Evolutionary conservation across 2,329 filamentous ascomycete species (phyloP), one percentile per base, ranked within the genome.

Genomic region (Hymenoscyphus albidus): DNA sequence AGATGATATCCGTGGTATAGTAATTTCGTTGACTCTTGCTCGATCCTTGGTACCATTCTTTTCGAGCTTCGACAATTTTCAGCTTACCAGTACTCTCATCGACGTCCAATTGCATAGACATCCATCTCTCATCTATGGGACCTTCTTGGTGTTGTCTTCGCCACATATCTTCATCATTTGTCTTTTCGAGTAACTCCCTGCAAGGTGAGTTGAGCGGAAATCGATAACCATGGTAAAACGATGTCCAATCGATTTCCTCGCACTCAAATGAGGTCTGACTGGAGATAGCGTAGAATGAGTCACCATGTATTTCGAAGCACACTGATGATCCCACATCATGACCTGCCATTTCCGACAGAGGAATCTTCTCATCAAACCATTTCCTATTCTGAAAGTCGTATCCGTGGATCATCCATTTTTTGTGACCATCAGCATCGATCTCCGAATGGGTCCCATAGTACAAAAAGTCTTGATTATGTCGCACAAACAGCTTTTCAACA

Each of bases 81-180:
- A 90, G 76, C 14, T 80, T 75, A 1, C 85, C 85, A 0, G 83
- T 87, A 12, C 71, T 70, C 65, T 91, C 86, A 65, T 91, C 85
- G 40, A 79, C 80, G 35, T 85, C 81, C 1, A 93, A 77, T 3
- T 82, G 82, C 3, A 93, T 77, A 64, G 86, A 84, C 0, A 85
- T 88, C 89, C 90, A 93, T 2, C 88, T 83, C 70, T 92, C 87
- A 69, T 93, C 89, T 16, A 92, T 86, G 0, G 88, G 84, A 0
- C 90, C 90, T 73, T 93, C 89, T 35, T 78, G 78, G 69, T 91
- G 87, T 59, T 88, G 81, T 16, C 89, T 83, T 7, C 89, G 81
- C 83, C 87, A 92, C 56, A 88, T 81, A 22, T 78, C 77, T 55
- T 75, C 71, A 62, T 81, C 80, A n/a, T 78, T 77, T 66, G 78